Evolutionary conservation across 371 early-diverging fungal species (phyloP), one percentile per base, ranked within the genome.

Genomic region (Smittium mucronatum): DNA sequence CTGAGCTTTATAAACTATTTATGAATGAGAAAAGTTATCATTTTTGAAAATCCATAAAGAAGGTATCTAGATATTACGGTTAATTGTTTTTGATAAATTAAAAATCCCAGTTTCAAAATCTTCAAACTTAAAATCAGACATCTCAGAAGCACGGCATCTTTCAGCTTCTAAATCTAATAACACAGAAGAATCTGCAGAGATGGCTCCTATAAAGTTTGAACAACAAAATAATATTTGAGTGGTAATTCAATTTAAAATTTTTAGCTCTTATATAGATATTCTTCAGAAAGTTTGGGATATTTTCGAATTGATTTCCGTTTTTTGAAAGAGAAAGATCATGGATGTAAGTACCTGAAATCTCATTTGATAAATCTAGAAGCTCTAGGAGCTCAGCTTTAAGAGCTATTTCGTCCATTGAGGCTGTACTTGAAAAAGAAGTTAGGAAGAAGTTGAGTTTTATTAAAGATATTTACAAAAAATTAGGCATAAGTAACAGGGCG

Each of bases 51-150:
- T n/a, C 26, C 2, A 59, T 2, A n/a, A 59, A 21, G 59, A 28
- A 26, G 26, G 26, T 28, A 5, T 21, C 8, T 21, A 16, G 28
- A 16, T n/a, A 5, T 59, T 59, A 59, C 59, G 26, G 15, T 15
- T n/a, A 8, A 59, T 59, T 15, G n/a, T n/a, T 59, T 59, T 59
- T 11, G 15, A n/a, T 28, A 59, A 59, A 15, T 15, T n/a, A 59
- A n/a, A 59, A n/a, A 59, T 59, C 26, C 59, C 59, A 59, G 59
- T 21, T 26, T 59, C 59, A 59, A 59, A 59, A 59, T 59, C 59
- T 28, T 59, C 59, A 59, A 59, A 59, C 26, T 59, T 59, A 26
- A 15, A 59, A 59, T 59, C 59, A n/a, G 59, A 59, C 28, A 59
- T 21, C 59, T 59, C 26, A 2, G 26, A 15, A 28, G 11, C 26